These are phyloP conservation scores for Penicillium bialowiezense DNA, from an alignment of 495 filamentous ascomycete species.

Conservation along the genomic window DNA sequence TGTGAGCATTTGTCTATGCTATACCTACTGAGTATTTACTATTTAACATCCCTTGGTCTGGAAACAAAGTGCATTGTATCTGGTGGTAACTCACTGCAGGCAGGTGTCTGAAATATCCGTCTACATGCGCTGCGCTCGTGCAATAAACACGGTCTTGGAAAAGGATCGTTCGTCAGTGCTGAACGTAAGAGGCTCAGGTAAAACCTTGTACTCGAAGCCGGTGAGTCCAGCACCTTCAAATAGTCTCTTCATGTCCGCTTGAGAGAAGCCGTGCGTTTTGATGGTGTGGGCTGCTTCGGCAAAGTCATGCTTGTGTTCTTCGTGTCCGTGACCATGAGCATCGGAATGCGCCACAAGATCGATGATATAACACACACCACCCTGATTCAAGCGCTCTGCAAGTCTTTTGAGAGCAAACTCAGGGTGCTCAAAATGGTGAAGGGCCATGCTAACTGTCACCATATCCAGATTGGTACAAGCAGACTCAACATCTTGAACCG, in stretches of 20 bases:
- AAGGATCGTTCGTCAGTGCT: slow-evolving; percentile 22
- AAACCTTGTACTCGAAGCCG: slow-evolving; percentile 39
- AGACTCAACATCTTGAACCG: slow-evolving; percentile 10
- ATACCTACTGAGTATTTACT: too few relatives aligned
- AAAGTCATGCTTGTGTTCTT: slow-evolving; percentile 19
- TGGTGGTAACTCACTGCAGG: too few relatives aligned
- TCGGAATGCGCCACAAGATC: slow-evolving; percentile 53
- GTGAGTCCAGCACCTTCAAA: slow-evolving; percentile 51
- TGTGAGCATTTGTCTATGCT: too few relatives aligned
- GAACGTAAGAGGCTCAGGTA: slow-evolving; percentile 31
- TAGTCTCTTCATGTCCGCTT: slow-evolving; percentile 48
- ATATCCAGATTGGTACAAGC: slow-evolving; percentile 62
- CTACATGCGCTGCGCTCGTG: slow-evolving; percentile 28
- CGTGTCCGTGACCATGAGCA: slow-evolving; percentile 17
- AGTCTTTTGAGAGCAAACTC: slow-evolving; percentile 53
- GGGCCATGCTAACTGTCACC: slow-evolving; percentile 60
- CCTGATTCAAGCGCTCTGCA: slow-evolving; percentile 55
- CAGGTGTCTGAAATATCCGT: too few relatives aligned
- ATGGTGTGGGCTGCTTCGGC: slow-evolving; percentile 43
- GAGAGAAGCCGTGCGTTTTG: slow-evolving; percentile 56
- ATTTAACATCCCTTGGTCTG: too few relatives aligned
- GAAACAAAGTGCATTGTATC: too few relatives aligned
- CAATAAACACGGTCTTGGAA: slow-evolving; percentile 35
- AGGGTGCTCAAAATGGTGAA: slow-evolving; percentile 72
- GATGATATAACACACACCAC: slow-evolving; percentile 62